Percentiles rank a stretch among this genome's conserved stretches.
phyloP scores from a whole-genome alignment of 1,284 basidiomycete genomes.

The Ceratobasidium papillatum region DNA sequence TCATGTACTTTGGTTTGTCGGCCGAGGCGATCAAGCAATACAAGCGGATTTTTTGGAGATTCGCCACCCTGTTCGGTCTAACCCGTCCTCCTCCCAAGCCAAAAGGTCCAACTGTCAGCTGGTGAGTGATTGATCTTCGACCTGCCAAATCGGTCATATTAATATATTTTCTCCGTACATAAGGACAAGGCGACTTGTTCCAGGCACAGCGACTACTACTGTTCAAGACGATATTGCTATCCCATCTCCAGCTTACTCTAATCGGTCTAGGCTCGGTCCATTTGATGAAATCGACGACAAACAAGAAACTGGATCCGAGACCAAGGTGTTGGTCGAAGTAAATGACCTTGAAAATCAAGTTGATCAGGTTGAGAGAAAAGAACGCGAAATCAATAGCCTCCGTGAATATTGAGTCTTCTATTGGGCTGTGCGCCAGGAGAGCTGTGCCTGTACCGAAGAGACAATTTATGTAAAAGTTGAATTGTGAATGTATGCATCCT shows the following conservation, averaged over 20 bases:
- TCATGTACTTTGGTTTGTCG: conserved; percentile 40
- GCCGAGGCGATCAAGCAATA: conserved; percentile 33
- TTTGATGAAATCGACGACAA: neutral
- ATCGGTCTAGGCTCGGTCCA: neutral
- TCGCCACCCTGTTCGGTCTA: neutral
- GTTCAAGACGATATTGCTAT: neutral
- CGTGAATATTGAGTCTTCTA: no score
- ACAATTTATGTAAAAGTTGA: no score
- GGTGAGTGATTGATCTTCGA: neutral
- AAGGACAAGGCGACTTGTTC: neutral
- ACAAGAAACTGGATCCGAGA: neutral
- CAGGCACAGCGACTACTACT: neutral
- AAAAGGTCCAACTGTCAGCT: neutral
- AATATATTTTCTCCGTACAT: no score
- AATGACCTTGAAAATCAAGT: neutral
- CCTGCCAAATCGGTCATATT: no score
- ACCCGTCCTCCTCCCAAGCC: neutral
- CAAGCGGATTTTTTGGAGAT: conserved; percentile 3
- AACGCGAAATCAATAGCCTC: neutral
- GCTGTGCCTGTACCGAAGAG: no score
- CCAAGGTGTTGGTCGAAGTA: neutral
- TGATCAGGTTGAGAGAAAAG: neutral
- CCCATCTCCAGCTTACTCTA: neutral
- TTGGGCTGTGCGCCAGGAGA: neutral
- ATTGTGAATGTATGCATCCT: no score